Evolutionary conservation across 495 filamentous ascomycete genomes (phyloP), one percentile per base, ranked within the genome.

Genomic region (Xylaria acuta): DNA sequence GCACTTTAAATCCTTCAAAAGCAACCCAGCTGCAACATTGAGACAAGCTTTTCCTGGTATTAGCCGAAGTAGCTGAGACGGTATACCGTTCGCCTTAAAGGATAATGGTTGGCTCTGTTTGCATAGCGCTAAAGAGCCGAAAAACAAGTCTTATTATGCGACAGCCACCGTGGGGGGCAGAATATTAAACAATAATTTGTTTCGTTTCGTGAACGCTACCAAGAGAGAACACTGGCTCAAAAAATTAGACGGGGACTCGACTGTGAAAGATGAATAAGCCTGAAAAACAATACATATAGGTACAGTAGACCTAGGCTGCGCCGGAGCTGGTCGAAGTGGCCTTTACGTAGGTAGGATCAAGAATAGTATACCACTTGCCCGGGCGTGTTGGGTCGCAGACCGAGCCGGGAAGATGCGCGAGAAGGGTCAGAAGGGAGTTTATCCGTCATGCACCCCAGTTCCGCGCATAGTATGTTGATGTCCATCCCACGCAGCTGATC

Each of bases 401-500:
- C 11, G 41, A 45, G 40, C n/a, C 25, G 25, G 36, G 38, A 30
- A 25, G 18, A 60, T 60, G 58, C 38, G 22, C 43, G n/a, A 40
- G 38, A 32, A 41, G 30, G 38, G 5, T 8, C 11, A 53, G 20
- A 67, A n/a, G 32, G 49, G 36, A 43, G 49, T 53, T 58, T 45
- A 49, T 18, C 49, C n/a, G 51, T 56, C 34, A 27, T 43, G 49
- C 58, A 70, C 67, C 62, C 67, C 56, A 49, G 54, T 14, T 45
- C 43, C 18, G 59, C 58, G 34, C 59, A 16, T 22, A n/a, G n/a
- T n/a, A 25, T 64, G 18, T 43, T 43, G 60, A 41, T 30, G n/a
- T 20, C 60, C 36, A 64, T 43, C 9, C 60, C 34, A 34, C 54
- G 4, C 54, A 59, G 59, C 36, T 40, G 59, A 22, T 62, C 59